phyloP scores from a whole-genome alignment of 2,329 filamentous ascomycete species.

The Curvularia lunata region DNA sequence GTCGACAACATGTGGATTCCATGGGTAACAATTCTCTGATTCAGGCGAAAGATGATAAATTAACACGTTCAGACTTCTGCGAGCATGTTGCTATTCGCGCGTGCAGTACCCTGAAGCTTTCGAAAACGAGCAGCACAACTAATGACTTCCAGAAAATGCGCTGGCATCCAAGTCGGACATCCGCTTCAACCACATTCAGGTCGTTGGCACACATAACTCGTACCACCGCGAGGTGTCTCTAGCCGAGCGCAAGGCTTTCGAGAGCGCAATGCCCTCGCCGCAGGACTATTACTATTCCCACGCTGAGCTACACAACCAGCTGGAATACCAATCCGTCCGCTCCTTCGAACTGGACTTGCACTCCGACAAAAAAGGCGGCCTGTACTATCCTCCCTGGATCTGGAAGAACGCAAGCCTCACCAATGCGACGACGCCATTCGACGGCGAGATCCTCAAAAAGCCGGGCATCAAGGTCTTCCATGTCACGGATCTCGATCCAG shows the following conservation, averaged over 20 bases:
- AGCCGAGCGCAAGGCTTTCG: constrained; percentile 52
- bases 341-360: constrained; percentile 59
- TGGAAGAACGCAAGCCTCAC: constrained; percentile 51
- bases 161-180: constrained; percentile 33
- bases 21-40: constrained; percentile 12
- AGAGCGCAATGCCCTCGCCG: constrained; percentile 46
- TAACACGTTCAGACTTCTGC: constrained; percentile 21
- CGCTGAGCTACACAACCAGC: constrained; percentile 53
- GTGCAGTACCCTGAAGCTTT: constrained; percentile 11
- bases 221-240: constrained; percentile 57
- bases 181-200: constrained; percentile 60
- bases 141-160: constrained; percentile 21
- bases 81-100: constrained; percentile 29
- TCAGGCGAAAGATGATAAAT: background rate
- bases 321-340: constrained; percentile 55
- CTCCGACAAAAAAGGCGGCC: constrained; percentile 57
- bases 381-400: constrained; percentile 56
- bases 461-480: constrained; percentile 60
- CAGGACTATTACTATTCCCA: constrained; percentile 59
- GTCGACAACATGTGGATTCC: constrained; percentile 20
- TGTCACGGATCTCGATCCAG: constrained; percentile 58
- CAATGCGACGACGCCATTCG: constrained; percentile 48
- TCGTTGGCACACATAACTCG: constrained; percentile 60
- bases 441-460: constrained; percentile 49
- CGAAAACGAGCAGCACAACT: background rate